These are phyloP conservation scores for Naganishia vishniacii DNA, from an alignment of 768 basidiomycete species.

Conservation along the genomic window DNA sequence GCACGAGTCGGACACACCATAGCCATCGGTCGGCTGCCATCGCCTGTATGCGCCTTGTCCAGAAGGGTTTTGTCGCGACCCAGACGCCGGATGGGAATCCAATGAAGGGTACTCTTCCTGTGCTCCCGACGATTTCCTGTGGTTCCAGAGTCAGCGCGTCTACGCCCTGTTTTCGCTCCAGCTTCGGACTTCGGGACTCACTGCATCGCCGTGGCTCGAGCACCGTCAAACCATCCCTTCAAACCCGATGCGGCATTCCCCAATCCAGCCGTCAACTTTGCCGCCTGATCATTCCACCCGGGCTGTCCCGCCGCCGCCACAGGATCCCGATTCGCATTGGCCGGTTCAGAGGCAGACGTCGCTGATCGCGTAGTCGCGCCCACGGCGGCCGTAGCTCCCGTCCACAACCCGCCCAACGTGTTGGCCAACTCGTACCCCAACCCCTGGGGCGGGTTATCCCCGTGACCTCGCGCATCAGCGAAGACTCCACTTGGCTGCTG, in stretches of 20 bases:
- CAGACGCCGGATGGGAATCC: background rate
- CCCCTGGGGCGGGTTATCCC: slow-evolving; percentile 4
- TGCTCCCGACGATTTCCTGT: background rate
- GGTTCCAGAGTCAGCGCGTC: background rate
- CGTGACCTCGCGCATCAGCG: background rate
- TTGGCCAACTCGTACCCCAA: slow-evolving; percentile 11
- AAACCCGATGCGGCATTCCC: slow-evolving; percentile 13
- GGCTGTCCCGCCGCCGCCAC: background rate
- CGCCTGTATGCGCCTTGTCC: slow-evolving; percentile 8
- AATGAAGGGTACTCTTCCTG: background rate
- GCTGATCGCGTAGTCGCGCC: too few relatives aligned
- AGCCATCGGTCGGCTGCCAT: slow-evolving; percentile 45
- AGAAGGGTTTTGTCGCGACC: background rate
- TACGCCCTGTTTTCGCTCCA: background rate
- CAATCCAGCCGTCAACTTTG: slow-evolving; percentile 2
- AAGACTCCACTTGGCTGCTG: background rate
- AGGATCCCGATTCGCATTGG: too few relatives aligned
- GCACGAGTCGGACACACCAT: slow-evolving; percentile 33
- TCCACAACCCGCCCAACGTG: slow-evolving; percentile 27
- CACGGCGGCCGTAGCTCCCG: slow-evolving; percentile 20
- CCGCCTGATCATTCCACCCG: slow-evolving; percentile 3
- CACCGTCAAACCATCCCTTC: slow-evolving; percentile 20
- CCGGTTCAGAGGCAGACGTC: too few relatives aligned
- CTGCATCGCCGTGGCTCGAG: background rate
- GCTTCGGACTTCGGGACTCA: background rate